These are phyloP conservation scores for Fusarium nanum DNA, from an alignment of 2,329 filamentous ascomycete species.

Conservation along the genomic window DNA sequence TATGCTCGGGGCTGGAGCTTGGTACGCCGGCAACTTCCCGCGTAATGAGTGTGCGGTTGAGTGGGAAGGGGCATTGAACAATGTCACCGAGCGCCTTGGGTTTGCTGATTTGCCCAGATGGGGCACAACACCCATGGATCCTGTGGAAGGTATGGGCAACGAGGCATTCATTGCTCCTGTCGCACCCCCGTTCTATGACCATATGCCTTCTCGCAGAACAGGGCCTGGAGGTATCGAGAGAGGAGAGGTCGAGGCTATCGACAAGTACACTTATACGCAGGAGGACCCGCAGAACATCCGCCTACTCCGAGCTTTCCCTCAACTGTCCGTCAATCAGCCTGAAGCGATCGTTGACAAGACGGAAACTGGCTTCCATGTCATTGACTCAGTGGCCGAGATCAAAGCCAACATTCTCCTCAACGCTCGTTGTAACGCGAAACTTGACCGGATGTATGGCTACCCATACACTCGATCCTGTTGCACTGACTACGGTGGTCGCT, in stretches of 20 bases:
- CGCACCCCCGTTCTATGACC: constrained; percentile 41
- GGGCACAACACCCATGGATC: constrained; percentile 39
- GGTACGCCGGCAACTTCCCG: constrained; percentile 34
- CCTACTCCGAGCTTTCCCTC: constrained; percentile 36
- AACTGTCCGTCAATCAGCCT: constrained; percentile 36
- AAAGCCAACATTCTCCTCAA: constrained; percentile 62
- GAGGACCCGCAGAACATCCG: constrained; percentile 35
- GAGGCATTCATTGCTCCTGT: constrained; percentile 48
- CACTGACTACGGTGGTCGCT: constrained; percentile 54
- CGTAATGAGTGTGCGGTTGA: constrained; percentile 22
- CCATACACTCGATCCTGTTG: constrained; percentile 65
- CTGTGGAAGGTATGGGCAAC: constrained; percentile 45
- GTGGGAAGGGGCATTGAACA: constrained; percentile 39
- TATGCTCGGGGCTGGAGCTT: constrained; percentile 45
- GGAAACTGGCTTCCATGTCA: constrained; percentile 49
- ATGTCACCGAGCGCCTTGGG: constrained; percentile 40
- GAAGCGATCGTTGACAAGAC: constrained; percentile 38
- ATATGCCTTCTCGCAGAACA: constrained; percentile 27
- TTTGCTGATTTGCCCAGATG: constrained; percentile 38
- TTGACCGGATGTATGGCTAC: constrained; percentile 48
- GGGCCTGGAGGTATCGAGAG: constrained; percentile 35
- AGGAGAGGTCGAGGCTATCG: constrained; percentile 44
- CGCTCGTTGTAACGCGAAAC: constrained; percentile 62
- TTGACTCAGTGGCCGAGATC: constrained; percentile 46
- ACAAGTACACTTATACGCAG: constrained; percentile 26